Percentiles rank a stretch among this genome's conserved stretches.
These are phyloP conservation scores for Leccinellum rugosiceps DNA, from an alignment of 768 basidiomycete genomes.

Conservation along the genomic window DNA sequence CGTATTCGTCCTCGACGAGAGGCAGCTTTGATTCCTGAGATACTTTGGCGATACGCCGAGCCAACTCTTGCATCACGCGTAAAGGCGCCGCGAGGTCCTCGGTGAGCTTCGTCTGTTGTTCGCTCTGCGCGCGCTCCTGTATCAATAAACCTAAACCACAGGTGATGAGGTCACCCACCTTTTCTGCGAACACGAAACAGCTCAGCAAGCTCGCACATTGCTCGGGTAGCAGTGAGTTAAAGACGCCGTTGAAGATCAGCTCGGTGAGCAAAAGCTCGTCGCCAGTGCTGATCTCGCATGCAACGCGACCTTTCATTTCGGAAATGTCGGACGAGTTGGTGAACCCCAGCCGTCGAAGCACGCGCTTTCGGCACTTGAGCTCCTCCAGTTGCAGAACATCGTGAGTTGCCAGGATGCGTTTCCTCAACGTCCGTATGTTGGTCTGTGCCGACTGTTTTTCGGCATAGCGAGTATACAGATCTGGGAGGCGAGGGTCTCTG, in stretches of 20 bases:
- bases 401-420: slow-evolving; percentile 83
- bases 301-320: slow-evolving; percentile 96
- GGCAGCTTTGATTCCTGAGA: slow-evolving; percentile 90
- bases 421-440: slow-evolving; percentile 74
- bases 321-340: slow-evolving; percentile 88
- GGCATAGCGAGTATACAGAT: slow-evolving; percentile 76
- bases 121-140: slow-evolving; percentile 52
- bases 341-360: slow-evolving; percentile 88
- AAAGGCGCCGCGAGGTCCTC: slow-evolving; percentile 93
- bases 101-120: slow-evolving; percentile 79
- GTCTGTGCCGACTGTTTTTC: slow-evolving; percentile 70
- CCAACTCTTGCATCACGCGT: slow-evolving; percentile 93
- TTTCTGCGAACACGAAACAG: slow-evolving; percentile 97
- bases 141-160: not conserved
- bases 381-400: slow-evolving; percentile 96
- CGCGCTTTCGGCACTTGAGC: slow-evolving; percentile 92
- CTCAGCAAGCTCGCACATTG: slow-evolving; percentile 92
- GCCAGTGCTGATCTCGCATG: slow-evolving; percentile 97
- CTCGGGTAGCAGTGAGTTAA: slow-evolving; percentile 86
- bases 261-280: slow-evolving; percentile 96
- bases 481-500: slow-evolving; percentile 71
- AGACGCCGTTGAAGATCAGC: slow-evolving; percentile 94
- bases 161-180: slow-evolving; percentile 46
- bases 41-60: slow-evolving; percentile 93
- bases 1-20: slow-evolving; percentile 91